These are phyloP conservation scores for Alternaria triticimaculans DNA, from an alignment of 2,329 filamentous ascomycete genomes.

Conservation along the genomic window DNA sequence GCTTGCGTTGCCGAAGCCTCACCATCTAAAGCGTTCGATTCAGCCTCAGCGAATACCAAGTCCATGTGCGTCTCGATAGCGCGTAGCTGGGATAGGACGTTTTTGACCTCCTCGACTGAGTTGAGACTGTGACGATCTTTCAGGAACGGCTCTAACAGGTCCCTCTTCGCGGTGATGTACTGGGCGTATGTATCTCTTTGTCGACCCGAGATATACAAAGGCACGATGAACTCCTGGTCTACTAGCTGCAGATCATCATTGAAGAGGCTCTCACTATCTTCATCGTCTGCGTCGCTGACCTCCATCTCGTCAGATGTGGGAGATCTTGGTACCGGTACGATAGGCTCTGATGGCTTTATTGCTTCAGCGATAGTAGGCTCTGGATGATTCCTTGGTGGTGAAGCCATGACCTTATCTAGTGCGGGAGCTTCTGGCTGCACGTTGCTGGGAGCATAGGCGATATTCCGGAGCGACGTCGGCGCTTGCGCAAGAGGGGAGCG, in stretches of 20 bases:
- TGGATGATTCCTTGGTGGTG: not conserved
- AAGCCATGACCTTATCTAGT: conserved; percentile 1
- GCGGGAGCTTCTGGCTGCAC: conserved; percentile 3
- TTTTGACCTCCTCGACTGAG: conserved; percentile 23
- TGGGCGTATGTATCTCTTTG: conserved; percentile 34
- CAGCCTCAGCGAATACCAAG: conserved; percentile 34
- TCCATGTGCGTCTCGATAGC: conserved; percentile 44
- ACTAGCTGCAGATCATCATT: conserved; percentile 40
- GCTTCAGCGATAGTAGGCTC: conserved; percentile 11
- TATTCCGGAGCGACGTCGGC: conserved; percentile 37
- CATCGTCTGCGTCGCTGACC: conserved; percentile 27
- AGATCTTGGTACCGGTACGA: not conserved
- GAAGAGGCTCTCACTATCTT: conserved; percentile 28
- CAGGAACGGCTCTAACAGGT: conserved; percentile 26
- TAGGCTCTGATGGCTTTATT: not conserved
- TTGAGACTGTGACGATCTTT: conserved; percentile 16
- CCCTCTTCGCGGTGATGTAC: conserved; percentile 25
- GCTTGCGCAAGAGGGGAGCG: conserved; percentile 27
- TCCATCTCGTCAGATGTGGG: conserved; percentile 21
- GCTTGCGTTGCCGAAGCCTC: conserved; percentile 22
- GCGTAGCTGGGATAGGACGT: conserved; percentile 27
- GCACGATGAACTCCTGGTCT: conserved; percentile 41
- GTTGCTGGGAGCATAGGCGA: conserved; percentile 28
- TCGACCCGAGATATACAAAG: conserved; percentile 41
- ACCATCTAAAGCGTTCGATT: conserved; percentile 5